A percentile compares a stretch with the other conserved stretches of the same genome.
Evolutionary conservation across 331 rosid genomes (phyloP).

Genomic region (Cydonia oblonga): DNA sequence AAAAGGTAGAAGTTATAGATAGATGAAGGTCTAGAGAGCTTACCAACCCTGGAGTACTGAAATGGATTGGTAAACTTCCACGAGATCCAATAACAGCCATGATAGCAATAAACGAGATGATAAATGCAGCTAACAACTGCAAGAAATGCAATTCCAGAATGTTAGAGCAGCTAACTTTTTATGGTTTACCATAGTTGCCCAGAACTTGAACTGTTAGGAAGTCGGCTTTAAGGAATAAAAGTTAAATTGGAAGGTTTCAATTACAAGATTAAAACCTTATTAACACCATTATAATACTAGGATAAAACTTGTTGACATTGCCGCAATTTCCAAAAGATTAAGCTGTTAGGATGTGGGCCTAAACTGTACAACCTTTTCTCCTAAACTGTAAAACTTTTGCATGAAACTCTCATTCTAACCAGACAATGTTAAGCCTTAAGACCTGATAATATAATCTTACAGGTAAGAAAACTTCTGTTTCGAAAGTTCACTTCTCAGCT

Average conservation of each 20-base stretch:
- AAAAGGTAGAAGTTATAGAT: conserved; percentile 6
- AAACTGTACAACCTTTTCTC: neutral
- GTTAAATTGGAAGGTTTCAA: neutral
- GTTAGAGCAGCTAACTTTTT: conserved; percentile 4
- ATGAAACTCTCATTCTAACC: neutral
- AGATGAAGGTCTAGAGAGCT: conserved; percentile 21
- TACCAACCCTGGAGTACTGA: conserved; percentile 95
- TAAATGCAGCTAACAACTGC: conserved; percentile 77
- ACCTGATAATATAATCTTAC: neutral
- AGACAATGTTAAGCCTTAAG: neutral
- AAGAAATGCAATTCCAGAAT: conserved; percentile 18
- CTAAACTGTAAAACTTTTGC: neutral
- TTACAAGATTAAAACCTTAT: neutral
- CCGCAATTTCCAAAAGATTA: neutral
- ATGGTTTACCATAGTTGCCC: neutral
- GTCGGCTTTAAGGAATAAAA: too few relatives aligned
- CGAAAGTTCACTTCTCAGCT: neutral
- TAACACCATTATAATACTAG: neutral
- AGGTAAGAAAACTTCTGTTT: neutral
- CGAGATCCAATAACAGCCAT: conserved; percentile 84
- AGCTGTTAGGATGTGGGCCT: neutral
- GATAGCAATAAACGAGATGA: conserved; percentile 72
- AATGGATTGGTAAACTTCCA: conserved; percentile 52
- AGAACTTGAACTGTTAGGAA: neutral
- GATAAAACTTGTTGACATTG: neutral